These are phyloP conservation scores for Recurvomyces mirabilis DNA, from an alignment of 495 filamentous ascomycete species.

Conservation along the genomic window DNA sequence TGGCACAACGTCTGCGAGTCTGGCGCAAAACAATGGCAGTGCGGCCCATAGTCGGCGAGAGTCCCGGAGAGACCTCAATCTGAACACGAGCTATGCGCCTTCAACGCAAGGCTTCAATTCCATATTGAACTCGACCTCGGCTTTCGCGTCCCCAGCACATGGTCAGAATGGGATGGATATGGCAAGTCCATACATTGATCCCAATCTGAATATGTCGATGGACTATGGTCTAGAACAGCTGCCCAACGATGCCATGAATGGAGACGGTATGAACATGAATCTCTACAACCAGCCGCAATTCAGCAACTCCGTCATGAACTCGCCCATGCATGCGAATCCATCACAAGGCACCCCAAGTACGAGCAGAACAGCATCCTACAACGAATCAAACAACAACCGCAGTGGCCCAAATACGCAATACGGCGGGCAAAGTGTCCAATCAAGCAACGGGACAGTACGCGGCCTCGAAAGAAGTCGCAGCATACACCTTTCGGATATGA, in stretches of 20 bases:
- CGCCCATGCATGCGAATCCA: slow-evolving; percentile 23
- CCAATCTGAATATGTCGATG: slow-evolving; percentile 23
- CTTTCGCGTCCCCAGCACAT: slow-evolving; percentile 29
- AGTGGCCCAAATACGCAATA: slow-evolving; percentile 12
- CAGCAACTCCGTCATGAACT: slow-evolving; percentile 23
- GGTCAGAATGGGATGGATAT: slow-evolving; percentile 22
- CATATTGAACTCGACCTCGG: slow-evolving; percentile 23
- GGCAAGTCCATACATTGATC: slow-evolving; percentile 25
- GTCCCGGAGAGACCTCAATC: slow-evolving; percentile 17
- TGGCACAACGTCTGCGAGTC: no score
- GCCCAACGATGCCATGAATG: slow-evolving; percentile 8
- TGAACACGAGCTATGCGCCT: slow-evolving; percentile 27
- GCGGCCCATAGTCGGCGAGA: slow-evolving; percentile 15
- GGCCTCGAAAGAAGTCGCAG: slow-evolving; percentile 12
- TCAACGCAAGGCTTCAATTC: slow-evolving; percentile 15
- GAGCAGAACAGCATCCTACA: no score
- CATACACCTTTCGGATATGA: background rate
- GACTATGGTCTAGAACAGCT: slow-evolving; percentile 22
- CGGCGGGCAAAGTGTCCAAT: background rate
- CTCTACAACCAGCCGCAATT: slow-evolving; percentile 25
- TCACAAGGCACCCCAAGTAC: background rate
- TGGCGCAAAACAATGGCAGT: no score
- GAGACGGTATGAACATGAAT: slow-evolving; percentile 20
- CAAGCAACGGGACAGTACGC: slow-evolving; percentile 1
- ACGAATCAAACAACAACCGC: no score